These are phyloP conservation scores for Suillus subalutaceus DNA, from an alignment of 768 basidiomycete species.

Conservation along the genomic window DNA sequence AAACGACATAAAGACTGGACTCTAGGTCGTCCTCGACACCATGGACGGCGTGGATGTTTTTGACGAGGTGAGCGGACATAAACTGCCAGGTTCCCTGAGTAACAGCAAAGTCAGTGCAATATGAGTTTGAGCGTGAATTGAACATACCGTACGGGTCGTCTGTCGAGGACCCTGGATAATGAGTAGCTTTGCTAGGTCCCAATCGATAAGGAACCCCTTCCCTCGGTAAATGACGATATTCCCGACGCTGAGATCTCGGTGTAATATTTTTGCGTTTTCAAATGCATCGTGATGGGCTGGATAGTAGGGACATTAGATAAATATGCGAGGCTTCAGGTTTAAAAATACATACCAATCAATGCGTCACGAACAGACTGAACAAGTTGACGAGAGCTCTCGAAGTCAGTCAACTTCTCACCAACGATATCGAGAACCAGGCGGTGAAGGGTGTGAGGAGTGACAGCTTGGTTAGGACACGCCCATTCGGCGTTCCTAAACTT, in stretches of 20 bases:
- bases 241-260: constrained; percentile 7
- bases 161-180: background rate
- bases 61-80: background rate
- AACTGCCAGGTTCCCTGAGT: constrained; percentile 11
- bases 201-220: constrained; percentile 7
- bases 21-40: constrained; percentile 4
- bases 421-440: background rate
- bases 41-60: background rate
- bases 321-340: background rate
- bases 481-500: background rate
- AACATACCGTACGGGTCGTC: background rate
- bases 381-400: background rate
- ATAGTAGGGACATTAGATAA: background rate
- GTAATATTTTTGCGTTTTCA: background rate
- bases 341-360: background rate
- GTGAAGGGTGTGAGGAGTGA: constrained; percentile 9
- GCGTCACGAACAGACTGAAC: constrained; percentile 8
- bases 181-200: constrained; percentile 9
- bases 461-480: background rate
- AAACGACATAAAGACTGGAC: background rate
- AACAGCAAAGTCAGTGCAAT: background rate
- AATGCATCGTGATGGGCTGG: constrained; percentile 8
- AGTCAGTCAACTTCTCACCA: constrained; percentile 2
- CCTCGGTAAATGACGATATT: constrained; percentile 7
- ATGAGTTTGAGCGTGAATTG: background rate